Evolutionary conservation across 2,329 filamentous ascomycete species (phyloP).

Genomic region (Lasiodiplodia sp.): DNA sequence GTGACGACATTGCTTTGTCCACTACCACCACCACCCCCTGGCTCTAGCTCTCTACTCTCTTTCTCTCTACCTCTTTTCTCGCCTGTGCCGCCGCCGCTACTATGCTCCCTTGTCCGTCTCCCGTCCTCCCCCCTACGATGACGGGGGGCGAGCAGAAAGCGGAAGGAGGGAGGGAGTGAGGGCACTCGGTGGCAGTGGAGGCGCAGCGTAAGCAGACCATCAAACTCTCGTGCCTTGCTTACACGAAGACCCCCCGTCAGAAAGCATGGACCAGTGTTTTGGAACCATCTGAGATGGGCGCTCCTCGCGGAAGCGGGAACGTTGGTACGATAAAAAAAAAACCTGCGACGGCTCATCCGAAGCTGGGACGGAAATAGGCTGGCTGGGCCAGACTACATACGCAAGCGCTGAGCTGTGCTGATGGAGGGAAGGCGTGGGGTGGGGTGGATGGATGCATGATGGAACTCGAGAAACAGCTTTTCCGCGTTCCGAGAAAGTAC

Average conservation of each 20-base stretch:
- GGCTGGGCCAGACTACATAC: background rate
- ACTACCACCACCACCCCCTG: background rate
- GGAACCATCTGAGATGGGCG: background rate
- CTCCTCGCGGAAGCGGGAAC: background rate
- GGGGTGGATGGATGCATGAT: no score
- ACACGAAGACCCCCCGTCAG: background rate
- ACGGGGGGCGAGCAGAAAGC: background rate
- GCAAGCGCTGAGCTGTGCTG: background rate
- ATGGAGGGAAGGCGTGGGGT: no score
- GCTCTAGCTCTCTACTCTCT: no score
- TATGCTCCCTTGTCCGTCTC: background rate
- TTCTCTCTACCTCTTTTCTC: background rate
- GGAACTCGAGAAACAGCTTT: background rate
- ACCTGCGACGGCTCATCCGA: background rate
- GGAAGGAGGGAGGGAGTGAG: background rate
- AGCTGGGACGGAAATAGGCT: background rate
- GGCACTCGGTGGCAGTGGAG: conserved; percentile 2
- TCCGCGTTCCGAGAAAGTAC: background rate
- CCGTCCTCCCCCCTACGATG: background rate
- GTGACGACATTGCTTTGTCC: background rate
- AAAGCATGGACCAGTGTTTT: background rate
- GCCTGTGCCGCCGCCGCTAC: no score
- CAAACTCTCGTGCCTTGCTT: background rate
- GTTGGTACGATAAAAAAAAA: background rate
- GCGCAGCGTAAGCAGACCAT: background rate